These are phyloP conservation scores for Cutaneotrichosporon arboriforme DNA, from an alignment of 1,284 basidiomycete genomes.

Conservation along the genomic window DNA sequence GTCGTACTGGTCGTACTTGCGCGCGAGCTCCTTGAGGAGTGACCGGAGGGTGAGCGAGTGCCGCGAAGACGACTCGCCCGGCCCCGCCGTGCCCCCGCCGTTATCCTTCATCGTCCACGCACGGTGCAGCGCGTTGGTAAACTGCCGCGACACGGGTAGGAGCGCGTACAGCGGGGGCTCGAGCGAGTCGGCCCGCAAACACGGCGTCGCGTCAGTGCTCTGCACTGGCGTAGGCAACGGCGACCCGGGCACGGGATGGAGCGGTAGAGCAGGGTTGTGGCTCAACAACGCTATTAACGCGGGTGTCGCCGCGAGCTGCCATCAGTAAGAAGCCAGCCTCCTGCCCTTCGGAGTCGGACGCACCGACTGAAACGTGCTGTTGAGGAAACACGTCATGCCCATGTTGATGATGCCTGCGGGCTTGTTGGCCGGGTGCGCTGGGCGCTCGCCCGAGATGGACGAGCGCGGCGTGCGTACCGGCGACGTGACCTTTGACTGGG, in stretches of 20 bases:
- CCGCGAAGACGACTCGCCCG: constrained; percentile 24
- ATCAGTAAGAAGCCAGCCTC: no score
- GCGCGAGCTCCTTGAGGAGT: constrained; percentile 63
- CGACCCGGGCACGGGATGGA: constrained; percentile 17
- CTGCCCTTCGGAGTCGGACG: constrained; percentile 22
- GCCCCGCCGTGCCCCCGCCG: constrained; percentile 33
- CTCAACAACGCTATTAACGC: constrained; percentile 34
- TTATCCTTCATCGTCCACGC: constrained; percentile 46
- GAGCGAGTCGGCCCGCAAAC: constrained; percentile 34
- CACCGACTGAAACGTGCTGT: constrained; percentile 71
- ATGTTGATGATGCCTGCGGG: constrained; percentile 67
- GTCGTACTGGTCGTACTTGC: constrained; percentile 87
- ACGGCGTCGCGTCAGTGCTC: constrained; percentile 31
- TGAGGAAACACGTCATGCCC: constrained; percentile 90
- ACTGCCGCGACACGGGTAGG: constrained; percentile 43
- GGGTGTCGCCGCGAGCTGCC: constrained; percentile 34
- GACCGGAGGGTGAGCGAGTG: constrained; percentile 49
- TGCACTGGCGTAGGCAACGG: constrained; percentile 29
- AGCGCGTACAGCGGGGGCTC: constrained; percentile 42
- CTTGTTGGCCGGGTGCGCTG: constrained; percentile 19
- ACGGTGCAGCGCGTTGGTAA: constrained; percentile 36
- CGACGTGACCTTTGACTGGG: constrained; percentile 17
- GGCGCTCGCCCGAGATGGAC: constrained; percentile 1
- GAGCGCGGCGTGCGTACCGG: constrained; percentile 16
- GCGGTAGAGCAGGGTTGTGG: constrained; percentile 22